phyloP scores from a whole-genome alignment of 2,329 filamentous ascomycete species.

The Tolypocladium tropicale region DNA sequence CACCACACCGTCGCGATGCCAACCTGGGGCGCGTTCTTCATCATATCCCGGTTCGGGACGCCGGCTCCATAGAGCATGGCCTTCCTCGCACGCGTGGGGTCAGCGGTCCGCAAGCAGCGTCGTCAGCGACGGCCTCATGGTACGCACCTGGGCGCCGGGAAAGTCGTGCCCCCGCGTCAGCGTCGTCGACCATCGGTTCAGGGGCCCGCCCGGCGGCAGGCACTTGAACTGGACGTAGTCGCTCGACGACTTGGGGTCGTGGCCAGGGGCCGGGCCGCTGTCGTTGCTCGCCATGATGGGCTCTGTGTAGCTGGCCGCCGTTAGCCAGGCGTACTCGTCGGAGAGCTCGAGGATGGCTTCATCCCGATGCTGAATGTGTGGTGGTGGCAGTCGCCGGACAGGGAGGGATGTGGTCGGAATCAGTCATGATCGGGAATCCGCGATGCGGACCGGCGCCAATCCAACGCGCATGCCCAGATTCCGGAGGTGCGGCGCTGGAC shows the following conservation, averaged over 20 bases:
- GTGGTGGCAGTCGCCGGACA: too few species aligned
- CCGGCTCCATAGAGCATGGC: slow-evolving; percentile 94
- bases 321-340: neutral
- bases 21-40: slow-evolving; percentile 86
- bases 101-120: slow-evolving; percentile 1
- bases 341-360: neutral
- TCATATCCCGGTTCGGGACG: slow-evolving; percentile 69
- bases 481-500: too few species aligned
- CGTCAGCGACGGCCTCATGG: neutral
- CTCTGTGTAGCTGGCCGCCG: neutral
- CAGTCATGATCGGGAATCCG: too few species aligned
- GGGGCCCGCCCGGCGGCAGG: slow-evolving; percentile 39
- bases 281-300: slow-evolving; percentile 16
- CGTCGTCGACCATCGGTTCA: slow-evolving; percentile 81
- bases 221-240: slow-evolving; percentile 45
- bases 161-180: slow-evolving; percentile 82
- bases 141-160: slow-evolving; percentile 69
- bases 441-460: too few species aligned
- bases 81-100: slow-evolving; percentile 25
- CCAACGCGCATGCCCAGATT: too few species aligned
- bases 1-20: slow-evolving; percentile 92
- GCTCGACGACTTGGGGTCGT: slow-evolving; percentile 33
- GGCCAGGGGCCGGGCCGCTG: slow-evolving; percentile 10
- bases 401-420: too few species aligned
- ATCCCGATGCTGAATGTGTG: neutral